Percentiles rank a stretch among this genome's conserved stretches.
phyloP scores from a whole-genome alignment of 2,329 filamentous ascomycete species.

The Ceratocystis colombiana region DNA sequence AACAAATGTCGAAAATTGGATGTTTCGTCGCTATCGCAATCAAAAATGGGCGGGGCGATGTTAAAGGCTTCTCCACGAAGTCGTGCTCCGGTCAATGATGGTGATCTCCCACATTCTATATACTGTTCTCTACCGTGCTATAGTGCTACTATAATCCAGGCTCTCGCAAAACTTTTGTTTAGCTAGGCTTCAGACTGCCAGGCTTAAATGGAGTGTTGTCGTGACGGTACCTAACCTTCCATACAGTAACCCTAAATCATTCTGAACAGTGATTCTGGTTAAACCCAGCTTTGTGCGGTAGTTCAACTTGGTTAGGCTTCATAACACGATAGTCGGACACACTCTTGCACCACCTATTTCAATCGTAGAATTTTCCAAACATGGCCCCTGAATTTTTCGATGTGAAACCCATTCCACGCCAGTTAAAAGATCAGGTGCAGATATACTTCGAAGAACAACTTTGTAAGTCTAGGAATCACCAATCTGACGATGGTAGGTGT shows the following conservation, averaged over 20 bases:
- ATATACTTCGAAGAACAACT: conserved; percentile 26
- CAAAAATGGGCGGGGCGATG: conserved; percentile 10
- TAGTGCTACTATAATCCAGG: too few relatives aligned
- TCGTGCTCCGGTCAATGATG: conserved; percentile 16
- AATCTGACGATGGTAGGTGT: not conserved
- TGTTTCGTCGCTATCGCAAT: conserved; percentile 14
- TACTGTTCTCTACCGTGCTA: not conserved
- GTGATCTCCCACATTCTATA: conserved; percentile 15
- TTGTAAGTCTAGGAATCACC: conserved; percentile 28
- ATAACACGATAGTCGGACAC: too few relatives aligned
- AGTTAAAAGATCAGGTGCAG: conserved; percentile 23
- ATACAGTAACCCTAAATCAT: too few relatives aligned
- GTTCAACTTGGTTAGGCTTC: too few relatives aligned
- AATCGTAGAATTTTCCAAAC: not conserved
- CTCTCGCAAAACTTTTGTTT: too few relatives aligned
- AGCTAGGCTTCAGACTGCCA: too few relatives aligned
- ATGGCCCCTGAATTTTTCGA: conserved; percentile 10
- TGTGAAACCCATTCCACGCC: conserved; percentile 17
- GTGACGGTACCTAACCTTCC: too few relatives aligned
- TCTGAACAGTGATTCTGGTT: too few relatives aligned
- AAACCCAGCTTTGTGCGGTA: too few relatives aligned
- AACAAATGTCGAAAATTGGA: conserved; percentile 32
- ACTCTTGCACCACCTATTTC: not conserved
- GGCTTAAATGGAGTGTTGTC: too few relatives aligned
- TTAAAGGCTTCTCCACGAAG: conserved; percentile 3